phyloP scores from a whole-genome alignment of 108 stramenopile species.

The Poteriospumella lacustris region DNA sequence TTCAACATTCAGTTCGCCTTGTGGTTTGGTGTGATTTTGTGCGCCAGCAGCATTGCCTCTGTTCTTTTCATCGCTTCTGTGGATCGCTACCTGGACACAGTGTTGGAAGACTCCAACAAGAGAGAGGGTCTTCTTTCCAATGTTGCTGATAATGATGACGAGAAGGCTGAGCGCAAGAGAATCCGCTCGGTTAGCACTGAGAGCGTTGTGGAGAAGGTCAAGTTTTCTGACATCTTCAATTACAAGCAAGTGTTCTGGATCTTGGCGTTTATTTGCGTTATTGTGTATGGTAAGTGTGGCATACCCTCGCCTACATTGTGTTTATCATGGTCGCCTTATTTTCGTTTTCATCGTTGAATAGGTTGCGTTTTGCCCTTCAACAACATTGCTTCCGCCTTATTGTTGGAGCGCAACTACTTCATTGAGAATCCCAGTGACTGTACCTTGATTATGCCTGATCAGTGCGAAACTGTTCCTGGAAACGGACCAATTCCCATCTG shows the following conservation, averaged over 20 bases:
- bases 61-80: too few relatives aligned
- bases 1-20: conserved; percentile 18
- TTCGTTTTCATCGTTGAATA: too few relatives aligned
- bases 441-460: conserved; percentile 33
- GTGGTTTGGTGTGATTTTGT: conserved; percentile 25
- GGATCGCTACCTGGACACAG: neutral
- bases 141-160: too few relatives aligned
- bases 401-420: conserved; percentile 60
- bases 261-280: conserved; percentile 54
- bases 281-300: conserved; percentile 56
- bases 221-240: conserved; percentile 35
- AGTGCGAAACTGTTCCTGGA: conserved; percentile 35
- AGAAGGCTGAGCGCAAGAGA: too few relatives aligned
- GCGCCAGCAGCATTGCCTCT: neutral
- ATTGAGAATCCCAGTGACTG: conserved; percentile 33
- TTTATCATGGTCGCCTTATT: too few relatives aligned
- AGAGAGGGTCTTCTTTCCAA: too few relatives aligned
- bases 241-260: conserved; percentile 58
- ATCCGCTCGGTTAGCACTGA: too few relatives aligned
- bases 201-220: neutral
- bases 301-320: neutral
- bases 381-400: conserved; percentile 58
- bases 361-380: conserved; percentile 64
- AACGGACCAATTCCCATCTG: neutral
- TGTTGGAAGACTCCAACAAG: neutral